Evolutionary conservation across 768 basidiomycete species (phyloP).

Genomic region (Pulveroboletus frians): DNA sequence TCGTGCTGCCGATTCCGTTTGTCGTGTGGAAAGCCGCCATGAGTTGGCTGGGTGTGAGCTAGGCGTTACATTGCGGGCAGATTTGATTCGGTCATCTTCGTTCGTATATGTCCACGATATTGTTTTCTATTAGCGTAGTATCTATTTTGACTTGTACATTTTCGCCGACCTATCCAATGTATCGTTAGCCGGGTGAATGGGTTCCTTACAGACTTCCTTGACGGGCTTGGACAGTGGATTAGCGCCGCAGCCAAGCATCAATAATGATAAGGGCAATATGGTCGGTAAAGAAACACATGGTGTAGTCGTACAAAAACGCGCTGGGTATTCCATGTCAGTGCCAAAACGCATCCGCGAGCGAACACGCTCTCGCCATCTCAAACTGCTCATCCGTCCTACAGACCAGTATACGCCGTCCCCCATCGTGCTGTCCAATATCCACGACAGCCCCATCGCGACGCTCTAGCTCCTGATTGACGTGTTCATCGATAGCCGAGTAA

Average conservation of each 20-base stretch:
- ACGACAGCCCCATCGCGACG: constrained; percentile 37
- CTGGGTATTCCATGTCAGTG: not conserved
- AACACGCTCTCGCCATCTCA: constrained; percentile 45
- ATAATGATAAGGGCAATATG: too few relatives aligned
- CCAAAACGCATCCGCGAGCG: constrained; percentile 15
- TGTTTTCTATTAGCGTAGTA: constrained; percentile 4
- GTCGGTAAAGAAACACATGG: too few relatives aligned
- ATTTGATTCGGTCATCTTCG: not conserved
- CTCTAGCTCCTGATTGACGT: constrained; percentile 42
- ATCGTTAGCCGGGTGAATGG: too few relatives aligned
- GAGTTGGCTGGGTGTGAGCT: constrained; percentile 31
- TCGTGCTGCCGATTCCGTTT: constrained; percentile 31
- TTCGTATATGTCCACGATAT: not conserved
- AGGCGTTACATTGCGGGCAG: not conserved
- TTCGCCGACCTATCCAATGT: constrained; percentile 1
- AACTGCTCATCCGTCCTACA: constrained; percentile 65
- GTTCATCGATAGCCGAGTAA: constrained; percentile 44
- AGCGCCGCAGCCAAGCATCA: too few relatives aligned
- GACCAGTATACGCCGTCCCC: constrained; percentile 42
- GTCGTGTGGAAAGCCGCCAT: constrained; percentile 32
- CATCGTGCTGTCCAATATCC: constrained; percentile 37
- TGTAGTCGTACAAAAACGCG: too few relatives aligned
- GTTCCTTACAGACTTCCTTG: too few relatives aligned
- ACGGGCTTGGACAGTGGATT: too few relatives aligned
- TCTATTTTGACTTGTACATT: constrained; percentile 12